Base-by-base conservation (phyloP, 768 basidiomycete species). In the Mycena crocata region DNA sequence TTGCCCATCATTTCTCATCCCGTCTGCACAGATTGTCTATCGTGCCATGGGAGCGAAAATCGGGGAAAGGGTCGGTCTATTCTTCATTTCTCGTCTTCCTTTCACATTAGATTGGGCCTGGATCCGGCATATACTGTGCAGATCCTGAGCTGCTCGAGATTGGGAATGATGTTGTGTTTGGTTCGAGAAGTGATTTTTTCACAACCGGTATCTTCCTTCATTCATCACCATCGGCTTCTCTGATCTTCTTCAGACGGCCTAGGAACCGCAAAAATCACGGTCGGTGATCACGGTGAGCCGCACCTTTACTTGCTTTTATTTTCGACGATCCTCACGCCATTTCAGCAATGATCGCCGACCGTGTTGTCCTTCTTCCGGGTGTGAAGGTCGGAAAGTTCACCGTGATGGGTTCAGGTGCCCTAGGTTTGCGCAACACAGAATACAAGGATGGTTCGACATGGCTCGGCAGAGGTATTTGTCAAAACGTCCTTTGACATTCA, bases 111-210 rank as follows among this genome's bases (percentile, higher is more conserved):
- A 32, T 51, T n/a, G 32, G 50, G 50, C 50, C 50, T 2, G 50
- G 50, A 6, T 51, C 50, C 9, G 50, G 50, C 4, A 24, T 51
- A 35, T 24, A n/a, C 26, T 84, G 83, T 66, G 75, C 72, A 10
- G 84, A 85, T 58, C 84, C 84, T 5, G 84, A 85, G 71, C 72
- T 85, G 23, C 74, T 85, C 48, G 82, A 83, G 51, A 81, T 85
- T 31, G 84, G 84, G n/a, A 78, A 85, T 67, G 81, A 85, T 71
- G 84, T 85, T 32, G 79, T 84, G 31, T 85, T 85, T 65, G 84
- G 84, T 10, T 82, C 82, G n/a, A 78, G 79, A 32, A 81, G 82
- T 14, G 79, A 80, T 67, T 66, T 85, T n/a, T 80, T 83, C 58
- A 85, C 83, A 4, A 57, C 42, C 4, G 50, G 50, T 51, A 35